These are phyloP conservation scores for Ilyonectria robusta DNA, from an alignment of 2,329 filamentous ascomycete genomes.

Conservation along the genomic window DNA sequence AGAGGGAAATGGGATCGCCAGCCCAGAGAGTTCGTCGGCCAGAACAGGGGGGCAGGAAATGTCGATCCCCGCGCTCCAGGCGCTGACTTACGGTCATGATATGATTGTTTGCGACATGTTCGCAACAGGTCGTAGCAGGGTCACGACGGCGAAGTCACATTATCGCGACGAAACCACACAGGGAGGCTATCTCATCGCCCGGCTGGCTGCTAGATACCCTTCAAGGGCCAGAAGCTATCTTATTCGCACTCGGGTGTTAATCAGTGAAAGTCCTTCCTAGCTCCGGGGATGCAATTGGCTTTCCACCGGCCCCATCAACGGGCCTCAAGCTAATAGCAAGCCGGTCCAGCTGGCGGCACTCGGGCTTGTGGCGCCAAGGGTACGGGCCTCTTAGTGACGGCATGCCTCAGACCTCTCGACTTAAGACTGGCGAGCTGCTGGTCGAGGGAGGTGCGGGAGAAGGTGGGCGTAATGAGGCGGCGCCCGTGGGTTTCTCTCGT, in stretches of 20 bases:
- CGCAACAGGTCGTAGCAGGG: background rate
- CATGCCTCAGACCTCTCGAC: slow-evolving; percentile 36
- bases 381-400: slow-evolving; percentile 38
- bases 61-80: slow-evolving; percentile 9
- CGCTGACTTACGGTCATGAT: background rate
- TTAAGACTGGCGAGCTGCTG: slow-evolving; percentile 23
- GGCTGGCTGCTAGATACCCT: slow-evolving; percentile 7
- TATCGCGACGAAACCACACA: too few species aligned
- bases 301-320: slow-evolving; percentile 29
- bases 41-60: background rate
- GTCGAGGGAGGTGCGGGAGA: slow-evolving; percentile 10
- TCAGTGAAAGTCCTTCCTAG: slow-evolving; percentile 19
- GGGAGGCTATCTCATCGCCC: background rate
- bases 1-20: slow-evolving; percentile 24
- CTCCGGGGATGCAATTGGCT: slow-evolving; percentile 19
- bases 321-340: slow-evolving; percentile 26
- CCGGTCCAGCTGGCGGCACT: slow-evolving; percentile 40
- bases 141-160: too few species aligned
- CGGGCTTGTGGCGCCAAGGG: slow-evolving; percentile 37
- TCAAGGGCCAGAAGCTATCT: background rate
- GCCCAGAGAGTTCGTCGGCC: slow-evolving; percentile 7
- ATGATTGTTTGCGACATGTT: background rate
- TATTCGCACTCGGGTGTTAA: slow-evolving; percentile 8
- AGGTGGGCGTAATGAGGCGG: slow-evolving; percentile 35
- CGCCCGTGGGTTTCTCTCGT: slow-evolving; percentile 15